Conservation (phyloP, 2,329 filamentous ascomycete species). For the Ophiostoma ulmi region DNA sequence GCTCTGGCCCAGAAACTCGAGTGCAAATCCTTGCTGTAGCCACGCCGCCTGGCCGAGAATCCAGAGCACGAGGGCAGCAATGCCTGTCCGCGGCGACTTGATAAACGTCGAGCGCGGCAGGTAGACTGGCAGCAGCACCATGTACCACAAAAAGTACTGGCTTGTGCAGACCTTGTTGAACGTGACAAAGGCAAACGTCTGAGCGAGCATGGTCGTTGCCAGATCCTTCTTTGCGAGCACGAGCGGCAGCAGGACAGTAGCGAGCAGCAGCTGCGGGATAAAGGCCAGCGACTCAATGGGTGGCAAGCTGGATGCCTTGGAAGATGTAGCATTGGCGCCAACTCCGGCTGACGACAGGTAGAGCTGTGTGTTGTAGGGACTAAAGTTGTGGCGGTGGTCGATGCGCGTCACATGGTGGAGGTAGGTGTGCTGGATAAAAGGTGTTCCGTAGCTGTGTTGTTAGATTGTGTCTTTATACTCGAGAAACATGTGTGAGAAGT, state of each 20-base stretch:
- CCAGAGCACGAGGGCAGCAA: slow-evolving; percentile 66
- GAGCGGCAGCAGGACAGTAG: slow-evolving; percentile 64
- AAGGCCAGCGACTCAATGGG: slow-evolving; percentile 78
- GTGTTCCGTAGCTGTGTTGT: slow-evolving; percentile 61
- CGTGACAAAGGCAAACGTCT: slow-evolving; percentile 94
- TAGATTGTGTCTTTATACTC: background rate
- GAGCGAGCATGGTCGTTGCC: slow-evolving; percentile 78
- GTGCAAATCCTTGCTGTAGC: slow-evolving; percentile 68
- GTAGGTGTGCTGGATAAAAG: slow-evolving; percentile 86
- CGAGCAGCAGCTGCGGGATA: slow-evolving; percentile 77
- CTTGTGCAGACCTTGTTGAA: slow-evolving; percentile 99
- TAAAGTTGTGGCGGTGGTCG: slow-evolving; percentile 98
- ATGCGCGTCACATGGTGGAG: slow-evolving; percentile 88
- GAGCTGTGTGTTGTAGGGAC: slow-evolving; percentile 85
- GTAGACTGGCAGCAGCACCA: slow-evolving; percentile 87
- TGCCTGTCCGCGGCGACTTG: slow-evolving; percentile 53
- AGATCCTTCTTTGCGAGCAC: slow-evolving; percentile 75
- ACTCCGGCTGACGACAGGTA: slow-evolving; percentile 70
- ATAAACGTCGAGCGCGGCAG: slow-evolving; percentile 75
- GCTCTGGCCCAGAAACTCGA: slow-evolving; percentile 75
- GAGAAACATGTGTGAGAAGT: background rate
- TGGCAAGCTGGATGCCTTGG: slow-evolving; percentile 31
- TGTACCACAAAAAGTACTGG: slow-evolving; percentile 99
- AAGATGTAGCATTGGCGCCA: slow-evolving; percentile 22
- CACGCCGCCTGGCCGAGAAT: slow-evolving; percentile 67